Percentiles rank a stretch among this genome's conserved stretches.
phyloP scores from a whole-genome alignment of 495 filamentous ascomycete genomes.

The Penicillium canescens region DNA sequence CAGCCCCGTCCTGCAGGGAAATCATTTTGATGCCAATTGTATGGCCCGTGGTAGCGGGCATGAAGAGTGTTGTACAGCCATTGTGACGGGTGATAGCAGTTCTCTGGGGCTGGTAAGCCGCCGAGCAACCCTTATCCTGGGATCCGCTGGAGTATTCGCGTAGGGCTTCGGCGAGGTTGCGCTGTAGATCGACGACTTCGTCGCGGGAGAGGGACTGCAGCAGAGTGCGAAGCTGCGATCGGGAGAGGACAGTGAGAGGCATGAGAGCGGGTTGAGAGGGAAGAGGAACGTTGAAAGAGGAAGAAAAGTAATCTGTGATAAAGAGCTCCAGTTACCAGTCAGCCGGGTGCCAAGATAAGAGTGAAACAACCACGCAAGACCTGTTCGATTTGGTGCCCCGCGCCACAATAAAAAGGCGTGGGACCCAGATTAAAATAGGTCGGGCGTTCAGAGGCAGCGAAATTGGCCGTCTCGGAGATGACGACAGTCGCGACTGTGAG shows the following conservation, averaged over 20 bases:
- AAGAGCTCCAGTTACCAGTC: background rate
- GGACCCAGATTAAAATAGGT: background rate
- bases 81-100: conserved; percentile 67
- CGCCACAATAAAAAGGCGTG: background rate
- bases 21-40: conserved; percentile 66
- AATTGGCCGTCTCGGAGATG: conserved; percentile 1
- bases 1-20: conserved; percentile 44
- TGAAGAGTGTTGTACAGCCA: conserved; percentile 84
- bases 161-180: conserved; percentile 69
- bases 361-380: conserved; percentile 1
- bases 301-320: conserved; percentile 2
- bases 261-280: conserved; percentile 38
- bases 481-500: conserved; percentile 2
- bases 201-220: conserved; percentile 70
- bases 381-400: background rate
- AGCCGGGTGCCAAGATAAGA: conserved; percentile 9
- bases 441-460: background rate
- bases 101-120: conserved; percentile 74
- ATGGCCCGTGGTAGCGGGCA: conserved; percentile 71
- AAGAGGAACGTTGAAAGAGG: background rate
- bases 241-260: conserved; percentile 76
- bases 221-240: conserved; percentile 65
- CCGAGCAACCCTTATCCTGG: conserved; percentile 56
- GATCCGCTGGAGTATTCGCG: conserved; percentile 79
- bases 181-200: conserved; percentile 66